Evolutionary conservation across 2,329 filamentous ascomycete species (phyloP), one percentile per base, ranked within the genome.

Genomic region (Stachybotrys echinatus): DNA sequence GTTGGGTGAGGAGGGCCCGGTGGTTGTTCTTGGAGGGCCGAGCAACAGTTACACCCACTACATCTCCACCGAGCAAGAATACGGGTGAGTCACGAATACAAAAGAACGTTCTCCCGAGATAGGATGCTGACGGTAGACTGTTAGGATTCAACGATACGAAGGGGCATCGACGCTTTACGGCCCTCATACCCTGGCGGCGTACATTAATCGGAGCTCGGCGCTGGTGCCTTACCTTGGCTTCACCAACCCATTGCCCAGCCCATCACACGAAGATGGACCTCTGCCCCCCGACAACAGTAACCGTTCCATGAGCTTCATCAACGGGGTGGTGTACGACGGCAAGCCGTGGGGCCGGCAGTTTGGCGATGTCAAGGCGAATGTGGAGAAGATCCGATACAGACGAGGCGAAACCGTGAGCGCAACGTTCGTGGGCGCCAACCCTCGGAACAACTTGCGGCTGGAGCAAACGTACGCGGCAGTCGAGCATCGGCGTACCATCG

Each of bases 101-200:
- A 34, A n/a, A n/a, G n/a, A n/a, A n/a, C n/a, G n/a, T n/a, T n/a
- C n/a, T n/a, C n/a, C n/a, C n/a, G n/a, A n/a, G n/a, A n/a, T n/a
- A n/a, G n/a, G n/a, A n/a, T n/a, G n/a, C n/a, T n/a, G n/a, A n/a
- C n/a, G n/a, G 40, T 18, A 27, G 12, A 21, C 6, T 45, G 65
- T 53, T 62, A 74, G 62, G 14, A 78, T 92, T 45, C 92, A 96
- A 68, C 84, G 92, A 31, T 96, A 96, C 65, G 92, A 96, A 70
- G 92, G 91, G 34, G 92, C 89, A 1, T 92, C 87, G 4, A 96
- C 92, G 0, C 76, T 96, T 2, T 92, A 92, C 64, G 92, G 92
- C 0, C 88, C 82, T 0, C 85, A 91, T 63, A 92, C 89, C 0
- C 75, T 96, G n/a, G 84, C 87, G 18, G 92, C 89, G 0, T 92